phyloP scores from a whole-genome alignment of 2,329 filamentous ascomycete genomes.

The Chaetomiaceae sp. region DNA sequence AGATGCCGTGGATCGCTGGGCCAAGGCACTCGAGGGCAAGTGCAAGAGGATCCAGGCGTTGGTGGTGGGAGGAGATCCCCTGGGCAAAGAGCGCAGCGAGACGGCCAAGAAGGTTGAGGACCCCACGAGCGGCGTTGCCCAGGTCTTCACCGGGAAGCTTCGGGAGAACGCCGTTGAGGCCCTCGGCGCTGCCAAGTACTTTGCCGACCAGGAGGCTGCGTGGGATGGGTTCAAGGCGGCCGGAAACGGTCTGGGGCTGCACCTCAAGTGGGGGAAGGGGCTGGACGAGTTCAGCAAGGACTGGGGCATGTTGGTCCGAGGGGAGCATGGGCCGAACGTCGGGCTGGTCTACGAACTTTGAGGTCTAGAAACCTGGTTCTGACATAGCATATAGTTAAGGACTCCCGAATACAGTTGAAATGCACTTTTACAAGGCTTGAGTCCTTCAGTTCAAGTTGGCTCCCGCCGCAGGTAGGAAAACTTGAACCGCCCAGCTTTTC shows the following conservation, averaged over 20 bases:
- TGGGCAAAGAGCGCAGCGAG: background rate
- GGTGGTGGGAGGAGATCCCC: constrained; percentile 10
- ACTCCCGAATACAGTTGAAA: no score
- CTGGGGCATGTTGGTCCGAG: constrained; percentile 12
- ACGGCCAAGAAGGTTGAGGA: background rate
- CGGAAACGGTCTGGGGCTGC: background rate
- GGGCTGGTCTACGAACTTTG: constrained; percentile 11
- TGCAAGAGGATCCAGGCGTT: constrained; percentile 6
- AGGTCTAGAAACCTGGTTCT: no score
- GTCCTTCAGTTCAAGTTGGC: no score
- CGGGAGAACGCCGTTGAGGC: constrained; percentile 3
- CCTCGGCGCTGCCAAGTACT: constrained; percentile 3
- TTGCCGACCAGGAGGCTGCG: background rate
- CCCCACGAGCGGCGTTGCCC: constrained; percentile 8
- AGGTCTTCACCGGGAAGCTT: constrained; percentile 5
- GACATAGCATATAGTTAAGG: no score
- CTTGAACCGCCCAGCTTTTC: no score
- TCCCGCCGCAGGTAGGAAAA: no score
- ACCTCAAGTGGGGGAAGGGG: constrained; percentile 4
- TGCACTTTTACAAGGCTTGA: no score
- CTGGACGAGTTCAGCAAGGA: constrained; percentile 5
- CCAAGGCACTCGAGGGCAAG: background rate
- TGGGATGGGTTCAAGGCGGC: constrained; percentile 7
- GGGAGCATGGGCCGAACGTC: constrained; percentile 4
- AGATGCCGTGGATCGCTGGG: constrained; percentile 11